Evolutionary conservation across 2,329 filamentous ascomycete species (phyloP).

Genomic region (Allantophomopsis lycopodina): DNA sequence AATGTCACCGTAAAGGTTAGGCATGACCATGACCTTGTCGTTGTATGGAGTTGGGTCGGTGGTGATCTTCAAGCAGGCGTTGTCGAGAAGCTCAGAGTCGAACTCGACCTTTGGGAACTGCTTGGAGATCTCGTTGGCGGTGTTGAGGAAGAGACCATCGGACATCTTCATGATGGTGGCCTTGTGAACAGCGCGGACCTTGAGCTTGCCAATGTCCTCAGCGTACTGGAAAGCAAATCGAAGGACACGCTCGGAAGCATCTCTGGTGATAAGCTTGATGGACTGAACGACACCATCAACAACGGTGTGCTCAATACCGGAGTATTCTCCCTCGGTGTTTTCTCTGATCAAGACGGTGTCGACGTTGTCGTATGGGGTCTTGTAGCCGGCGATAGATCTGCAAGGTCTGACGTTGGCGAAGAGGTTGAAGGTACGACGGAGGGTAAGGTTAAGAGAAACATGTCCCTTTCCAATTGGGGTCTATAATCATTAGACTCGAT

Average conservation of each 20-base stretch:
- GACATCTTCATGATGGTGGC: constrained; percentile 99
- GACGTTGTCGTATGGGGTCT: constrained; percentile 95
- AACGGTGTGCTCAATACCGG: constrained; percentile 95
- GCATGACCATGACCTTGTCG: constrained; percentile 97
- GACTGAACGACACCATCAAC: constrained; percentile 96
- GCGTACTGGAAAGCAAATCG: constrained; percentile 98
- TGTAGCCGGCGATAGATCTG: constrained; percentile 92
- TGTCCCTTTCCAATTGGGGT: constrained; percentile 98
- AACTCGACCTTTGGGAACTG: constrained; percentile 95
- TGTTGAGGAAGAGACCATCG: constrained; percentile 92
- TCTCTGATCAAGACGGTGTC: constrained; percentile 97
- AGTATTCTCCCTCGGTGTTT: constrained; percentile 99
- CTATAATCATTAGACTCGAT: constrained; percentile 23
- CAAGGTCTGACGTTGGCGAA: constrained; percentile 98
- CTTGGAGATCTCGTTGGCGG: constrained; percentile 75
- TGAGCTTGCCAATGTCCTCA: constrained; percentile 80
- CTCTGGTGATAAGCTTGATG: constrained; percentile 98
- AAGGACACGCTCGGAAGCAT: constrained; percentile 88
- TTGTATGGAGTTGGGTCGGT: constrained; percentile 95
- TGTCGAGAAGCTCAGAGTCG: constrained; percentile 95
- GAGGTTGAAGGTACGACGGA: constrained; percentile 98
- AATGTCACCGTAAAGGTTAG: constrained; percentile 99
- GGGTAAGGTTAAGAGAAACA: constrained; percentile 96
- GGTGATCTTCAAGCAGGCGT: constrained; percentile 98
- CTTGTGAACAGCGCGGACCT: constrained; percentile 98